Evolutionary conservation across 148 eudicot species (phyloP).

Genomic region (Mesembryanthemum crystallinum): DNA sequence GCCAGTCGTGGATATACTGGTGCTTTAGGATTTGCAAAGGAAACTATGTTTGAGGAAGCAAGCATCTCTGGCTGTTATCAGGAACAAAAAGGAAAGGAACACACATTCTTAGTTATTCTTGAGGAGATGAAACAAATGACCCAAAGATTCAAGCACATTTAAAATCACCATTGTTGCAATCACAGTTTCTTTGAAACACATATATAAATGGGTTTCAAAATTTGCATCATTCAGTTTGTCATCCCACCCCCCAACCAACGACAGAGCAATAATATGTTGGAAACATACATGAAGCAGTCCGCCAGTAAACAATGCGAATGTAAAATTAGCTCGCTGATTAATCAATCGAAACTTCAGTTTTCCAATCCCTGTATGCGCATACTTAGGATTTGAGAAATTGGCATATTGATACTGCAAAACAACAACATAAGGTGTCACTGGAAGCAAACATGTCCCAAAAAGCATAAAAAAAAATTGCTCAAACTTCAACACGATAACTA

Average conservation of each 20-base stretch:
- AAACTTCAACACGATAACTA: neutral
- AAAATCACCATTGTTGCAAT: neutral
- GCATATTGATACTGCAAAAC: constrained; percentile 75
- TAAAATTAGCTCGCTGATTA: constrained; percentile 78
- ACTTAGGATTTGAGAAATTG: constrained; percentile 56
- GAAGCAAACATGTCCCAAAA: neutral
- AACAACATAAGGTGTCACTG: neutral
- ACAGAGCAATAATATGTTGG: neutral
- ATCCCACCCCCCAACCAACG: neutral
- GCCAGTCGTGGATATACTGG: constrained; percentile 88
- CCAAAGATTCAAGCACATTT: neutral
- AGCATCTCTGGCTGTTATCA: constrained; percentile 73
- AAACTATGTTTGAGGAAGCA: constrained; percentile 60
- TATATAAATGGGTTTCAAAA: neutral
- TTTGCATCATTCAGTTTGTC: neutral
- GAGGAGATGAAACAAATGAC: neutral
- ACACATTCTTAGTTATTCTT: no score
- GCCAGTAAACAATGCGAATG: constrained; percentile 76
- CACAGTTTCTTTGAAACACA: neutral
- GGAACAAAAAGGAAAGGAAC: constrained; percentile 1
- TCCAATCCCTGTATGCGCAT: constrained; percentile 56
- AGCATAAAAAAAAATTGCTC: neutral
- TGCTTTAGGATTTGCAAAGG: constrained; percentile 80
- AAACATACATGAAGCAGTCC: constrained; percentile 53
- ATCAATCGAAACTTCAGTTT: constrained; percentile 73